These are phyloP conservation scores for Suillus americanus DNA, from an alignment of 768 basidiomycete species.

Conservation along the genomic window DNA sequence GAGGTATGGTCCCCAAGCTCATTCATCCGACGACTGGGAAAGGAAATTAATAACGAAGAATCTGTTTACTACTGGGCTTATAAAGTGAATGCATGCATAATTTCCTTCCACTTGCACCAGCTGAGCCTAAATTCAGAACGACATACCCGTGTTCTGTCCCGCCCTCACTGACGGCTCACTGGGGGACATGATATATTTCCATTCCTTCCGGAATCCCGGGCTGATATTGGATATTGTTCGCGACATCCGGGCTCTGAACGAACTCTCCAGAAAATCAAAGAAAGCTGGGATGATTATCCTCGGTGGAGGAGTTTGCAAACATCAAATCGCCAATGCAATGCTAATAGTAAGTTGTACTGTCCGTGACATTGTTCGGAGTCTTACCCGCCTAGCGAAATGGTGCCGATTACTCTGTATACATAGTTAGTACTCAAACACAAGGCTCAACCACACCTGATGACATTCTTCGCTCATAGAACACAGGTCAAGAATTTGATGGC, in stretches of 20 bases:
- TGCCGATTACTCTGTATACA: conserved; percentile 95
- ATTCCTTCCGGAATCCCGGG: conserved; percentile 86
- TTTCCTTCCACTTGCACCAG: conserved; percentile 5
- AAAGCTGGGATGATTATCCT: conserved; percentile 99
- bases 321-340: conserved; percentile 99
- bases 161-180: conserved; percentile 97
- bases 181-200: conserved; percentile 99
- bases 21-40: conserved; percentile 90
- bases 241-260: conserved; percentile 91
- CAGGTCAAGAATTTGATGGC: conserved; percentile 98
- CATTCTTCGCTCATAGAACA: conserved; percentile 58
- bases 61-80: conserved; percentile 99
- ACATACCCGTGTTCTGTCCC: conserved; percentile 98
- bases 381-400: conserved; percentile 76
- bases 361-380: conserved; percentile 7
- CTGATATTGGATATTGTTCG: conserved; percentile 91
- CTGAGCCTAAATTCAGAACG: conserved; percentile 63
- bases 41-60: conserved; percentile 96
- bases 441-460: background rate
- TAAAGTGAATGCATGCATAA: conserved; percentile 66
- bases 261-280: conserved; percentile 78
- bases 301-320: conserved; percentile 98
- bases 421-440: conserved; percentile 48
- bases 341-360: conserved; percentile 67
- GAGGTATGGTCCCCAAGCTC: conserved; percentile 90